phyloP scores from a whole-genome alignment of 129 eudicot species.

The Lactuca sativa region DNA sequence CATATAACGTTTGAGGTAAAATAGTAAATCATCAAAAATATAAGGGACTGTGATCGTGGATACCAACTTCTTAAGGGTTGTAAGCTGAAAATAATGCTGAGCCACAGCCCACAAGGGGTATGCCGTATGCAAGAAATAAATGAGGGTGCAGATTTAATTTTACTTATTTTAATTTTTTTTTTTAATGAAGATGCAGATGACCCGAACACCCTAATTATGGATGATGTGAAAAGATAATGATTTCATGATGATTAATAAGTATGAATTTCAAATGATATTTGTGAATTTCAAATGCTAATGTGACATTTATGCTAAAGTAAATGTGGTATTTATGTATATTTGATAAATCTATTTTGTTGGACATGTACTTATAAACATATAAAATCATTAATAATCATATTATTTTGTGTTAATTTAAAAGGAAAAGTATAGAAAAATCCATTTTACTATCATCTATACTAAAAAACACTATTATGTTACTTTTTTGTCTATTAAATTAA shows the following conservation, averaged over 20 bases:
- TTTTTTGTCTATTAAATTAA: too few relatives aligned
- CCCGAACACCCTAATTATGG: constrained; percentile 11
- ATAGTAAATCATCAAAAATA: background rate
- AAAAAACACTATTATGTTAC: too few relatives aligned
- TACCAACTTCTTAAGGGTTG: constrained; percentile 14
- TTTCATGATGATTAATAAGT: constrained; percentile 22
- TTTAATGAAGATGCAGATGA: constrained; percentile 10
- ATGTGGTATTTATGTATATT: too few relatives aligned
- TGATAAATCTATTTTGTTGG: too few relatives aligned
- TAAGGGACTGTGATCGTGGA: background rate
- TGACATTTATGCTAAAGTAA: too few relatives aligned
- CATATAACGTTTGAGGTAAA: constrained; percentile 9
- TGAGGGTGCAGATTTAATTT: constrained; percentile 1
- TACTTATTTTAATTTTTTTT: too few relatives aligned
- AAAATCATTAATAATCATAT: too few relatives aligned
- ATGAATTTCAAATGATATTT: background rate
- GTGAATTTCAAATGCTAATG: too few relatives aligned
- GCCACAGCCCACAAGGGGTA: background rate
- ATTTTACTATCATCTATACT: too few relatives aligned
- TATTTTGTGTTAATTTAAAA: too few relatives aligned
- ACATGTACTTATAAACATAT: too few relatives aligned
- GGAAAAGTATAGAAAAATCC: too few relatives aligned
- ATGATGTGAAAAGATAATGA: constrained; percentile 23
- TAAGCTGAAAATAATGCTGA: background rate
- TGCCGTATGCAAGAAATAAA: constrained; percentile 22